Base-by-base conservation (phyloP, 2,329 filamentous ascomycete species). In the Hymenoscyphus albidus region DNA sequence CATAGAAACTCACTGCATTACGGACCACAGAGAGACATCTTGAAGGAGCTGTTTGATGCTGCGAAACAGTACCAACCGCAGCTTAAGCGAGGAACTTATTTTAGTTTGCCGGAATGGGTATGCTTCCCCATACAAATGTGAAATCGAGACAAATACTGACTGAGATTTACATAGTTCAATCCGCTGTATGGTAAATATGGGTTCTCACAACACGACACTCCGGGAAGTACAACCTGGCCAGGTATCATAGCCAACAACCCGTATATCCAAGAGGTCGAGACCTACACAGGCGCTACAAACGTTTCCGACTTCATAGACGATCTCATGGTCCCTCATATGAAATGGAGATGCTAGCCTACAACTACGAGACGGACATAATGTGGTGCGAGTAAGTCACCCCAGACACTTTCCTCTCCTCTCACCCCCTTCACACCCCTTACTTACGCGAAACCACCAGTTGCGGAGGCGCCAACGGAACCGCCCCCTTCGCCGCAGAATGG, bases 91-190 rank as follows among this genome's bases (percentile, higher is more conserved):
- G 81, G 79, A 22, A 80, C 79, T 0, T 83, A 82, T 71, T 82
- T 81, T 70, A 79, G 77, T 42, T 73, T 83, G 14, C 80, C 80
- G 0, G 80, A 82, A 69, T 82, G 80, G 80, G 48, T 54, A 54
- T 4, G 18, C 10, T 16, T n/a, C 22, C 5, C 12, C 1, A 27
- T 3, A 27, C 2, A 54, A 27, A 12, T 22, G 13, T 12, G 9
- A 22, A 54, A 27, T 27, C 22, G 13, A 10, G 18, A 35, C 9
- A 27, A 54, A 3, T 3, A 5, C 48, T 54, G 22, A 54, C 48
- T 27, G 9, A 1, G 9, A 5, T 0, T 7, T 9, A 35, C 9
- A 22, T 22, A 54, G 48, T 83, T 78, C 72, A 81, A 82, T 67
- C 79, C 80, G 0, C 76, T 78, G 59, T 83, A 76, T 63, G 77